Percentiles rank a stretch among this genome's conserved stretches.
Evolutionary conservation across 2,329 filamentous ascomycete genomes (phyloP).

Genomic region (Neopestalotiopsis sp.): DNA sequence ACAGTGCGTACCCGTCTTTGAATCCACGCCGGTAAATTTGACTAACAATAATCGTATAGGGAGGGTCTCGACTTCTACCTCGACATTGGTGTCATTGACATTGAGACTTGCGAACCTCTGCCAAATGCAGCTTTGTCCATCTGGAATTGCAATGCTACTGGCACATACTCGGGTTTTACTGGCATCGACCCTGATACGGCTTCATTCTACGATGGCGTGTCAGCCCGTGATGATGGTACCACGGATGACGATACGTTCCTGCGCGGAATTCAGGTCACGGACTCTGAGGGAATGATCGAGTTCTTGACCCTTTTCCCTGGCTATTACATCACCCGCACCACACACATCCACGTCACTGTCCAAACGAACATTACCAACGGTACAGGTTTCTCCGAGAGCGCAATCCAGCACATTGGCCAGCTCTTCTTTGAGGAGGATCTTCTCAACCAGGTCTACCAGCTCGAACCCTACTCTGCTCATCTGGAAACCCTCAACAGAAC

Average conservation of each 20-base stretch:
- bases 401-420: conserved; percentile 15
- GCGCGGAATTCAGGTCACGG: conserved; percentile 16
- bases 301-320: conserved; percentile 15
- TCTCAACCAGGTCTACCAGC: conserved; percentile 12
- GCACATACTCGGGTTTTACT: conserved; percentile 16
- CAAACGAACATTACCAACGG: conserved; percentile 17
- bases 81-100: conserved; percentile 17
- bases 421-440: conserved; percentile 15
- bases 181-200: conserved; percentile 16
- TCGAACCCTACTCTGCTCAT: conserved; percentile 12
- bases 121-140: conserved; percentile 10
- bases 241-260: conserved; percentile 17
- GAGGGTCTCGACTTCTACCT: conserved; percentile 13
- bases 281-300: conserved; percentile 13
- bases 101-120: conserved; percentile 16
- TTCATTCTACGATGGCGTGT: background rate
- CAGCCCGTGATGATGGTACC: conserved; percentile 9
- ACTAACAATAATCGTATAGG: background rate
- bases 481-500: conserved; percentile 7
- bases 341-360: conserved; percentile 15
- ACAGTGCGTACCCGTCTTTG: background rate
- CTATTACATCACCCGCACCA: conserved; percentile 12
- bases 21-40: background rate
- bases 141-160: conserved; percentile 15
- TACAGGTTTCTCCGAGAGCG: conserved; percentile 9